Base-by-base conservation (phyloP, 495 filamentous ascomycete species). In the Entonaema liquescens region DNA sequence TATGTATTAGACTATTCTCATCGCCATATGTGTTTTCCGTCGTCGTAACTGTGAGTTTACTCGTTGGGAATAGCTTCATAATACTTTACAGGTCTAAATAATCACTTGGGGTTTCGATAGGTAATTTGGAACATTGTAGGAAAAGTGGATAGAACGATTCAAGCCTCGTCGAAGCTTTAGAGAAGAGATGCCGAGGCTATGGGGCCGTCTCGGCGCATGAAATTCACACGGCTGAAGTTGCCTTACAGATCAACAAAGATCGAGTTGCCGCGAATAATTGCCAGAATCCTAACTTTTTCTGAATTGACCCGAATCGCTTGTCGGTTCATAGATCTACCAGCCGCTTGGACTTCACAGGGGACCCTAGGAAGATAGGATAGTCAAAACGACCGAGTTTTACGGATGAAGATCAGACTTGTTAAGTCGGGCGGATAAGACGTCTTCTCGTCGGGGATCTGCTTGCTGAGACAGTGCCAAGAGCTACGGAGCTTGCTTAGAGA, bases 391-490 rank as follows among this genome's bases (percentile, higher is more conserved):
- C 49, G 65, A 61, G 71, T 70, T 73, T 73, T 40, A 70, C 57
- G 61, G 52, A 36, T 15, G 71, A 58, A 73, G 65, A 73, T 73
- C 71, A 73, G 56, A 70, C 71, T 70, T 56, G 66, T 62, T 55
- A 65, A 57, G 49, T 52, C 55, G 36, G 65, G 59, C 59, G 65
- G 70, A 44, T 29, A 54, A 31, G 11, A 40, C 5, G 13, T 47
- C 50, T 59, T 47, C 50, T 59, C 38, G 66, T 54, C 62, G 56
- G 66, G 66, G 71, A 70, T 69, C 65, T 58, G 35, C 71, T 59
- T 38, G 65, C 59, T 73, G 70, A 73, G 70, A 73, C 66, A 59
- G 15, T 26, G 66, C 66, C 71, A 73, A 73, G 71, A 42, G 35
- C n/a, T n/a, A 36, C 61, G 47, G 36, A 36, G 44, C 36, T 38